These are phyloP conservation scores for Globisporangium abappressorium DNA, from an alignment of 352 stramenopile genomes.

Conservation along the genomic window DNA sequence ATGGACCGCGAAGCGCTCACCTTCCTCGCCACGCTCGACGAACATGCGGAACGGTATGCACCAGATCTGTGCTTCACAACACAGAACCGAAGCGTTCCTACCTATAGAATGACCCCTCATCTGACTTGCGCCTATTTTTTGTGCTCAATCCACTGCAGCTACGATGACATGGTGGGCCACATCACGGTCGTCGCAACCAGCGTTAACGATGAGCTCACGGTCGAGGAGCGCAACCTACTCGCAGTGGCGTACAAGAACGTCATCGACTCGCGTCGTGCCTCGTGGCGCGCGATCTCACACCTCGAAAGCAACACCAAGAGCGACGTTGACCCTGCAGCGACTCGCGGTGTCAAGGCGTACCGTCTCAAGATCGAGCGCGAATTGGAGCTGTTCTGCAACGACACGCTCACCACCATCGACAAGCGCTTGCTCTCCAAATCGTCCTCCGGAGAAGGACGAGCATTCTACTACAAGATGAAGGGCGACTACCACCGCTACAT, in stretches of 20 bases:
- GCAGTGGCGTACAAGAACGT: conserved; percentile 97
- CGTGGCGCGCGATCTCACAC: conserved; percentile 98
- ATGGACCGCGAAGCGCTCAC: conserved; percentile 83
- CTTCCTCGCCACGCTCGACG: conserved; percentile 80
- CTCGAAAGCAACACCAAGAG: conserved; percentile 91
- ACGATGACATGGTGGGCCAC: conserved; percentile 94
- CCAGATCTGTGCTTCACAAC: too few relatives aligned
- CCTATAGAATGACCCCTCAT: not conserved
- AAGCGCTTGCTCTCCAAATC: conserved; percentile 97
- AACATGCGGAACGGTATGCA: conserved; percentile 76
- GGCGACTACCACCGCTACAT: conserved; percentile 99
- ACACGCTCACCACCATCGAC: conserved; percentile 98
- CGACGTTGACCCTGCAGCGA: conserved; percentile 35
- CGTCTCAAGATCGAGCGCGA: conserved; percentile 96
- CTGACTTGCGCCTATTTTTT: not conserved
- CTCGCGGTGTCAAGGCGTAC: conserved; percentile 90
- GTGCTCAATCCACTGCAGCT: conserved; percentile 27
- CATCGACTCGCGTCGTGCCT: conserved; percentile 96
- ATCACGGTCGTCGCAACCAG: conserved; percentile 98
- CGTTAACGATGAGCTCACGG: conserved; percentile 94
- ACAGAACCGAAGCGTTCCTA: too few relatives aligned
- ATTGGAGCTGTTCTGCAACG: conserved; percentile 94
- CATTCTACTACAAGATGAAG: conserved; percentile 99
- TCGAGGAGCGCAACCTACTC: conserved; percentile 99
- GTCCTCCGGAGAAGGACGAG: conserved; percentile 96